Evolutionary conservation across 2,329 filamentous ascomycete genomes (phyloP), one percentile per base, ranked within the genome.

Genomic region (Ophiostoma pallidulum): DNA sequence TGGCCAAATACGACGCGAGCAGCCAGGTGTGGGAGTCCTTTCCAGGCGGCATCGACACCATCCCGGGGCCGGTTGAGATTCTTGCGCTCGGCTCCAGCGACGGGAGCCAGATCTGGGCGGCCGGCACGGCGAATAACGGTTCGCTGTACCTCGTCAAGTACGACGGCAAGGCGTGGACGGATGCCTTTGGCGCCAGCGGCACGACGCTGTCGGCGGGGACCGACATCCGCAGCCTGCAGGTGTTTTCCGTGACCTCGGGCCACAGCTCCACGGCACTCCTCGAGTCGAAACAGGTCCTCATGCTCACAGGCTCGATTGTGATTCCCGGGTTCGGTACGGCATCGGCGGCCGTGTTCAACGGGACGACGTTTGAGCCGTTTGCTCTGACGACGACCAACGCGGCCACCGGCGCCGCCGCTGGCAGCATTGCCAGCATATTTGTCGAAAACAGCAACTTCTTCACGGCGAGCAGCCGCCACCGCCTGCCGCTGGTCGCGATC

Each of bases 291-390:
- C 80, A 92, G 61, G 75, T 80, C 4, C 76, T 98, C 31, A 75
- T 98, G 66, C 70, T 97, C 42, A 87, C 87, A n/a, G 92, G 92
- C 33, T 78, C 84, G 45, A 78, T 98, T 55, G 75, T 80, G 54
- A 73, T 97, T 16, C 78, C 84, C 0, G 69, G 70, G 41, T 89
- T 89, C 60, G 90, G 91, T 50, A 82, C 81, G 49, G 87, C 84
- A 6, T 94, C 91, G 13, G 89, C 87, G 8, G 91, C 82, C 8
- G 70, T 96, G 24, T 98, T 86, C 69, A 87, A 97, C 59, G 92
- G 92, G 57, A 87, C 81, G 10, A 68, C 71, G 3, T 80, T 91
- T 61, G 72, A 73, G 44, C 91, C 92, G 0, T 95, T 91, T 62
- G 76, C 88, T 35, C 75, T 98, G 36, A 86, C 90, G 2, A 84